Evolutionary conservation across 306 rosid genomes (phyloP).

Genomic region (Carpinus fangiana): DNA sequence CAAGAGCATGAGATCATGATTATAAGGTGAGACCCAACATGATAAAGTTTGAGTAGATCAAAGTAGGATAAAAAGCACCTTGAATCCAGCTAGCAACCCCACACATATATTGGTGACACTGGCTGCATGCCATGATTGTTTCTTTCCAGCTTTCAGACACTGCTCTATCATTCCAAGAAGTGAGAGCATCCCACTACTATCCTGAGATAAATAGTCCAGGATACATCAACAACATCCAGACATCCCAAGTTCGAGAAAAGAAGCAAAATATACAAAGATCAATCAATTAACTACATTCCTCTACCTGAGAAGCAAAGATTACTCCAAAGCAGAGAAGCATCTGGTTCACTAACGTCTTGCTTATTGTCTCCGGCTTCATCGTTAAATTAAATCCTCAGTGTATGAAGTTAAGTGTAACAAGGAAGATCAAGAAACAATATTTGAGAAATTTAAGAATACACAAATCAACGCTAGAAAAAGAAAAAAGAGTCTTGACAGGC

Average conservation of each 20-base stretch:
- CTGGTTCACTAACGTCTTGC: conserved; percentile 96
- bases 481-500: not conserved
- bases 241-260: conserved; percentile 19
- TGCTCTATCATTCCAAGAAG: conserved; percentile 87
- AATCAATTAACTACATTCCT: conserved; percentile 11
- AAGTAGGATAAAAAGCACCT: conserved; percentile 54
- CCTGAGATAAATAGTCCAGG: conserved; percentile 51
- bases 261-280: conserved; percentile 21
- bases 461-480: conserved; percentile 2
- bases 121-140: conserved; percentile 80
- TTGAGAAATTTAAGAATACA: not conserved
- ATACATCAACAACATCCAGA: conserved; percentile 33
- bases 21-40: conserved; percentile 25
- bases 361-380: conserved; percentile 93
- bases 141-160: conserved; percentile 91
- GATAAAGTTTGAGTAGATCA: conserved; percentile 13
- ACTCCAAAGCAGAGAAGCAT: conserved; percentile 88
- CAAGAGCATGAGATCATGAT: conserved; percentile 30
- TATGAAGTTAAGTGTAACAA: conserved; percentile 27
- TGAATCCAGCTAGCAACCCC: conserved; percentile 88
- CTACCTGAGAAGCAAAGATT: conserved; percentile 95
- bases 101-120: conserved; percentile 89
- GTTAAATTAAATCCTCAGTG: conserved; percentile 43
- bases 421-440: conserved; percentile 1
- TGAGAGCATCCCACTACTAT: conserved; percentile 79